These are phyloP conservation scores for Chiua virens DNA, from an alignment of 768 basidiomycete genomes.

Conservation along the genomic window DNA sequence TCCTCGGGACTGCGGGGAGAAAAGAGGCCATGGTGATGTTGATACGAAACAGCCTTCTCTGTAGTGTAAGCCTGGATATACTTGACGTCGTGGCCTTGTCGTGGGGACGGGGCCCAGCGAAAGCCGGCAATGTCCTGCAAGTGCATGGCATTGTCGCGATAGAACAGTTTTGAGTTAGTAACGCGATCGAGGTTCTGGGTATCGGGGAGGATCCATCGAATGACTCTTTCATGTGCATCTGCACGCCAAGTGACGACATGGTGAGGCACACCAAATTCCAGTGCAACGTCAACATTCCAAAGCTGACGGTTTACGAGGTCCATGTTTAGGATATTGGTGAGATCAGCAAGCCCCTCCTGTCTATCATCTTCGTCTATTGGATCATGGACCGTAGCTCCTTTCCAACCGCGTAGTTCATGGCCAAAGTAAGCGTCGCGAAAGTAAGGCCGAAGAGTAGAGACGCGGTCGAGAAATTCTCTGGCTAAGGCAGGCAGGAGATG, in stretches of 20 bases:
- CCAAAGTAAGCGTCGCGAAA: conserved; percentile 5
- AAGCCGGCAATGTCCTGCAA: not conserved
- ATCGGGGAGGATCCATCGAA: not conserved
- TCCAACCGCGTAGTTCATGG: conserved; percentile 5
- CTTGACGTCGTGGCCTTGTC: not conserved
- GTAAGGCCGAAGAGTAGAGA: not conserved
- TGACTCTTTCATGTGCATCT: not conserved
- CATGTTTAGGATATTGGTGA: not conserved
- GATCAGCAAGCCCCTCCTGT: not conserved
- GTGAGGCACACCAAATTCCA: not conserved
- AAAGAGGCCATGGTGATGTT: conserved; percentile 1
- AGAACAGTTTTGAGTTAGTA: not conserved
- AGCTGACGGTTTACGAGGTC: not conserved
- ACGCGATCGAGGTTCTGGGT: not conserved
- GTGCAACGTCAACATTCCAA: not conserved
- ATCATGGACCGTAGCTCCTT: not conserved
- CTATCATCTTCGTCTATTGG: not conserved
- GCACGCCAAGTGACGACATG: not conserved
- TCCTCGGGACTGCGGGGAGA: not conserved
- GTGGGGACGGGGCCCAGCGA: not conserved
- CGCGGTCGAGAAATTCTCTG: not conserved
- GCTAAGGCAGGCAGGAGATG: not conserved
- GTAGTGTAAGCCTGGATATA: conserved; percentile 11
- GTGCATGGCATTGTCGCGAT: not conserved
- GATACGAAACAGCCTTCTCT: conserved; percentile 6